Conservation (phyloP, 2,329 filamentous ascomycete species). For the Ophioceras dolichostomum region DNA sequence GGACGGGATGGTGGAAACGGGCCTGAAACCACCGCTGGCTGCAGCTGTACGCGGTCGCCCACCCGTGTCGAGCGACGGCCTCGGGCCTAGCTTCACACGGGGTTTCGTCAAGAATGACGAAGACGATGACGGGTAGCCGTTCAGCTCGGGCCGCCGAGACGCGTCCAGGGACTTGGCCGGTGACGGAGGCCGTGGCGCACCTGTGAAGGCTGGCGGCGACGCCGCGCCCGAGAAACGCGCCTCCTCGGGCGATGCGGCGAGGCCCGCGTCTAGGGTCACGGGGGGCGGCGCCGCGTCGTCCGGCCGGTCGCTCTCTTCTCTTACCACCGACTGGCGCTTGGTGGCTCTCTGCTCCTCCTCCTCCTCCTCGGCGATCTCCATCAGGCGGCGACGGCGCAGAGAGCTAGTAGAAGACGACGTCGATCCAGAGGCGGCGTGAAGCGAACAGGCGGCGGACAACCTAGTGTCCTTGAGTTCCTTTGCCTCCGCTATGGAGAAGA, state of each 20-base stretch:
- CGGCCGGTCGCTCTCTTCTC: slow-evolving; percentile 25
- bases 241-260: slow-evolving; percentile 36
- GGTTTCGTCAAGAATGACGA: slow-evolving; percentile 50
- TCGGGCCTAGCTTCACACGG: slow-evolving; percentile 81
- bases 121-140: slow-evolving; percentile 26
- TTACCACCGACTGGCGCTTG: slow-evolving; percentile 44
- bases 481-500: slow-evolving; percentile 62
- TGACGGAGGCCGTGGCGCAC: slow-evolving; percentile 30
- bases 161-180: slow-evolving; percentile 30
- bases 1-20: slow-evolving; percentile 67
- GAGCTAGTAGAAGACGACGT: slow-evolving; percentile 78
- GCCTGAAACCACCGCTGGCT: slow-evolving; percentile 49
- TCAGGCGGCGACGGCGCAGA: slow-evolving; percentile 60
- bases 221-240: slow-evolving; percentile 35
- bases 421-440: slow-evolving; percentile 79
- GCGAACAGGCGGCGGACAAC: slow-evolving; percentile 75
- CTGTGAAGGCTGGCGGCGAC: slow-evolving; percentile 39
- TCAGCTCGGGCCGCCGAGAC: slow-evolving; percentile 33
- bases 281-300: slow-evolving; percentile 17
- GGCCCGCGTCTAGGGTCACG: slow-evolving; percentile 37
- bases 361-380: slow-evolving; percentile 89
- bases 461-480: slow-evolving; percentile 79
- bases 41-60: slow-evolving; percentile 50
- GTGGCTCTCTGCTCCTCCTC: slow-evolving; percentile 50
- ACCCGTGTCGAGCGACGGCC: slow-evolving; percentile 59